Base-by-base conservation (phyloP, 352 stramenopile genomes). In the Globisporangium splendens region DNA sequence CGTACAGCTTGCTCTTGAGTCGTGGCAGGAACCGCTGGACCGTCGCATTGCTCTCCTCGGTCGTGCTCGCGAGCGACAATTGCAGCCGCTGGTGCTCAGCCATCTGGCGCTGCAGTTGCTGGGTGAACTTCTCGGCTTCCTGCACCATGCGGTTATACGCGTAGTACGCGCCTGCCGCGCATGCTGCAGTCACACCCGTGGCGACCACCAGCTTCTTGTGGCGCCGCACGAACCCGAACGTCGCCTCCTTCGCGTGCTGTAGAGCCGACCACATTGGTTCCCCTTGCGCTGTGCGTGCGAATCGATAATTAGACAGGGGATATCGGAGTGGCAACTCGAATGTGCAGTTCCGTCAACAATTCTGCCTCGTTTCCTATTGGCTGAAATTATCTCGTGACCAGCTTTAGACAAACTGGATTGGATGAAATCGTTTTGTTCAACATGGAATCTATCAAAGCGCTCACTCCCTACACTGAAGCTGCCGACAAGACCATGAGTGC, bases 21-120 rank as follows among this genome's bases (percentile, higher is more conserved):
- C 69, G 68, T 18, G 81, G 83, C 33, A 93, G 61, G 60, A 93
- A 93, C 43, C 82, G 83, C 55, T 79, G 79, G 60, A 93, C 77
- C 53, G 81, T 86, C 14, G 81, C 79, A 50, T 72, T 79, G 61
- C 81, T 91, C 61, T 93, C 81, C 50, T 91, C 80, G 33, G 77
- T 83, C n/a, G 83, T 88, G 49, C 68, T 83, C 42, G 75, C 70
- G 56, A 93, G 64, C 52, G 82, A 77, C 21, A 89, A 57, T 56
- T 91, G 81, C 48, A 93, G 74, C 8, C 76, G 81, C 65, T 93
- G 80, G 59, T 91, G 83, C 65, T 90, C 72, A 3, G 69, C 74
- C 77, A 93, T 83, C 65, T 93, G 81, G 49, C 56, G 43, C 62
- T 91, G 83, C 17, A 91, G 64, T 65, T 89, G 76, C 65, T 75